A percentile compares a stretch with the other conserved stretches of the same genome.
Evolutionary conservation across 1,139 yeast genomes (phyloP).

Genomic region (Pichia sp.): DNA sequence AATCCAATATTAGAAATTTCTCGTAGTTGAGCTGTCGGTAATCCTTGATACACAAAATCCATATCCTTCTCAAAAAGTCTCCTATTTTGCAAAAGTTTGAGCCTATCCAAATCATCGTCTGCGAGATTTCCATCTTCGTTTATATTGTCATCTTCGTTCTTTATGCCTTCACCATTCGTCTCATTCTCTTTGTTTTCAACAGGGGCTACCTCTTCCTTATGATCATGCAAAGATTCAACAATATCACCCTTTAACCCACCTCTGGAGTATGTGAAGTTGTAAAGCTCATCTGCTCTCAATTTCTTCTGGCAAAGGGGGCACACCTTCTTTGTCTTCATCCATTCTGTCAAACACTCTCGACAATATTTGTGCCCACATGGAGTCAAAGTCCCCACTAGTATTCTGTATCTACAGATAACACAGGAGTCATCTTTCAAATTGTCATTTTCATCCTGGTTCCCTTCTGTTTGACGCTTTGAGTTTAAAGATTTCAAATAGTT

Average conservation of each 20-base stretch:
- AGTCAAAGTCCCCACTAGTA: constrained; percentile 71
- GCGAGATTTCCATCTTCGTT: constrained; percentile 9
- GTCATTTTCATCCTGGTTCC: constrained; percentile 18
- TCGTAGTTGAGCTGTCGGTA: constrained; percentile 39
- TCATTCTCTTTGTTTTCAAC: neutral
- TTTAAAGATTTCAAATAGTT: constrained; percentile 56
- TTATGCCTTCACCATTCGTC: neutral
- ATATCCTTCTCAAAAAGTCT: constrained; percentile 31
- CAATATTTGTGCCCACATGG: constrained; percentile 91
- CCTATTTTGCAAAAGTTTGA: constrained; percentile 18
- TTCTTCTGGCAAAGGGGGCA: constrained; percentile 78
- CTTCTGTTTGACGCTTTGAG: constrained; percentile 8
- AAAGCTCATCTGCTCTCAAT: constrained; percentile 45
- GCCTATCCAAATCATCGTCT: constrained; percentile 10
- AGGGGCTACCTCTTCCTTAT: constrained; percentile 1
- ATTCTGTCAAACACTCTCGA: constrained; percentile 64
- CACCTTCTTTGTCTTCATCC: constrained; percentile 49
- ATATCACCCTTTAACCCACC: constrained; percentile 44
- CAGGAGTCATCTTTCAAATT: constrained; percentile 44
- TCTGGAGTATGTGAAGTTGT: constrained; percentile 50
- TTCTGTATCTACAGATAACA: constrained; percentile 68
- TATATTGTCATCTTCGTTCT: constrained; percentile 9
- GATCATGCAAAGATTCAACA: constrained; percentile 31
- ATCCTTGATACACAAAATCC: constrained; percentile 46
- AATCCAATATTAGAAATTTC: constrained; percentile 44